Evolutionary conservation across 73 alveolate genomes (phyloP).

Genomic region (Paraurostyla sp.): DNA sequence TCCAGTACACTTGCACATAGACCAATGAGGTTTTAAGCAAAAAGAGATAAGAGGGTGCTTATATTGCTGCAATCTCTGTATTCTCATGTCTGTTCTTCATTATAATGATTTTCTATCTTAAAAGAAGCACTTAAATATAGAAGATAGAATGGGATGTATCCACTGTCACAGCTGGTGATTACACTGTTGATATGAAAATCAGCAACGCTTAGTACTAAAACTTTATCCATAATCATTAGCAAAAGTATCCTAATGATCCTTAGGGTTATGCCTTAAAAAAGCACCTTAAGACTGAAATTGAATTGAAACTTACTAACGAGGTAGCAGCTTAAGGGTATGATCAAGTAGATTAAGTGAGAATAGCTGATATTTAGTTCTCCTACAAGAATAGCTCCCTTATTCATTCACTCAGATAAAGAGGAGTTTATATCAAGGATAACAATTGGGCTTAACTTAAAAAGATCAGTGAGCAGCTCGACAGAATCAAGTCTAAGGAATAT

Average conservation of each 20-base stretch:
- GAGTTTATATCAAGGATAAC: slow-evolving; percentile 17
- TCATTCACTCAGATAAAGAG: slow-evolving; percentile 53
- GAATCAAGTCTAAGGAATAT: neutral
- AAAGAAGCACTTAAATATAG: neutral
- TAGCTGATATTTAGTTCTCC: slow-evolving; percentile 74
- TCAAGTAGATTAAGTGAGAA: neutral
- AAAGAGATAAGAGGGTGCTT: slow-evolving; percentile 34
- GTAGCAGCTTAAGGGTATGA: slow-evolving; percentile 46
- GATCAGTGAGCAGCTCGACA: neutral
- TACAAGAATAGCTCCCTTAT: slow-evolving; percentile 55
- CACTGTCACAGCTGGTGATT: slow-evolving; percentile 74
- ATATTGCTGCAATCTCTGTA: slow-evolving; percentile 22
- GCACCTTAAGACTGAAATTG: slow-evolving; percentile 42
- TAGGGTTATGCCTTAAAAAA: slow-evolving; percentile 53
- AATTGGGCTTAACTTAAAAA: neutral
- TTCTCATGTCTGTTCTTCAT: slow-evolving; percentile 49
- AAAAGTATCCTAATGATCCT: neutral
- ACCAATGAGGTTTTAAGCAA: neutral
- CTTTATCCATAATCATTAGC: slow-evolving; percentile 24
- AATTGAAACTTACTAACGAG: slow-evolving; percentile 37
- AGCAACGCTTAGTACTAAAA: neutral
- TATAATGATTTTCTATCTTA: slow-evolving; percentile 31
- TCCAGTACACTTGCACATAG: slow-evolving; percentile 20
- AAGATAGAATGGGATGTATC: slow-evolving; percentile 64
- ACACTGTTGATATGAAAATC: slow-evolving; percentile 52